A percentile compares a stretch with the other conserved stretches of the same genome.
Evolutionary conservation across 768 basidiomycete species (phyloP).

Genomic region (Albatrellus ellisii): DNA sequence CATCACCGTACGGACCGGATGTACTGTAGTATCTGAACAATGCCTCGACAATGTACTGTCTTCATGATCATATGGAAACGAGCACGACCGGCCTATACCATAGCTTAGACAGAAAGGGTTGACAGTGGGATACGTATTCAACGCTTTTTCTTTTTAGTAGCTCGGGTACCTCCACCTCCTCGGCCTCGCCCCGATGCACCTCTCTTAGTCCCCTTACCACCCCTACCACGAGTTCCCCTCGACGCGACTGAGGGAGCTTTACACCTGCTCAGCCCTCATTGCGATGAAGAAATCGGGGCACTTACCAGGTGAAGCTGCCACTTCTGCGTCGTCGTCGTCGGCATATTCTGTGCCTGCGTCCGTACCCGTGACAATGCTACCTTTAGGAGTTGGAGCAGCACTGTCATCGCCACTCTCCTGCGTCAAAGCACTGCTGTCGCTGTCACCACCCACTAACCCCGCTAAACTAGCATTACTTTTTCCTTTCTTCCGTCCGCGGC

Average conservation of each 20-base stretch:
- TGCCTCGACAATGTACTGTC: not conserved
- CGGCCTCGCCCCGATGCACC: conserved; percentile 7
- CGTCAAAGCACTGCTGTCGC: conserved; percentile 74
- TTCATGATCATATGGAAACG: not conserved
- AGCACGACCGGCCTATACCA: not conserved
- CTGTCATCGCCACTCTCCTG: conserved; percentile 75
- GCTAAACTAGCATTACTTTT: conserved; percentile 39
- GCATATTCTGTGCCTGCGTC: conserved; percentile 55
- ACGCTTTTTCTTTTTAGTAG: not conserved
- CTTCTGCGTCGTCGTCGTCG: conserved; percentile 50
- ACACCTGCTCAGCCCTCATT: not conserved
- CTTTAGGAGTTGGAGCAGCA: conserved; percentile 42
- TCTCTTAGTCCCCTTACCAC: conserved; percentile 5
- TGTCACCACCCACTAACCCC: conserved; percentile 69
- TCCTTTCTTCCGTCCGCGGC: conserved; percentile 29
- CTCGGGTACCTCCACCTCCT: conserved; percentile 4
- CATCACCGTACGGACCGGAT: not conserved
- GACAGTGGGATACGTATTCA: not conserved
- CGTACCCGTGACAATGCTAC: conserved; percentile 58
- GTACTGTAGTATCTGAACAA: not conserved
- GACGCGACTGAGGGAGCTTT: conserved; percentile 6
- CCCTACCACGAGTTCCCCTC: conserved; percentile 4
- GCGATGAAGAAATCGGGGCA: not conserved
- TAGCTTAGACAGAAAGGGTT: not conserved
- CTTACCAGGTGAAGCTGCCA: conserved; percentile 12